Percentiles rank a stretch among this genome's conserved stretches.
phyloP scores from a whole-genome alignment of 192 early-diverging fungal species.

The Lobosporangium transversale region DNA sequence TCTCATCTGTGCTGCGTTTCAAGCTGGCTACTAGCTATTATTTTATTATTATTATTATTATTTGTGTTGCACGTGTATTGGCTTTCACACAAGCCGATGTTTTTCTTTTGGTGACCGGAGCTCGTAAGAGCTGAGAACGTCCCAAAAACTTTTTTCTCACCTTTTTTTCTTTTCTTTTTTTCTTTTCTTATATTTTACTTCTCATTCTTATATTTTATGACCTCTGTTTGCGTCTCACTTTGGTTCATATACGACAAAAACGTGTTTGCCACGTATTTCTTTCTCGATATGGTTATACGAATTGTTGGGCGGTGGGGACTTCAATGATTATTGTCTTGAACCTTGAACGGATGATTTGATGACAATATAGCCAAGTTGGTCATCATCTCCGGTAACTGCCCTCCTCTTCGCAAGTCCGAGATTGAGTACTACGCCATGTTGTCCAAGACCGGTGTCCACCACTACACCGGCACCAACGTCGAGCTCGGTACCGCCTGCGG shows the following conservation, averaged over 20 bases:
- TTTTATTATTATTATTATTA: too few species aligned
- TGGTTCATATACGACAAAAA: slow-evolving; percentile 26
- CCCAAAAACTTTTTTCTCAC: slow-evolving; percentile 47
- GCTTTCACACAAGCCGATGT: slow-evolving; percentile 21
- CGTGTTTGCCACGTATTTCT: too few species aligned
- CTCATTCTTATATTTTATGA: background rate
- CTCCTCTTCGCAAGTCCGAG: slow-evolving; percentile 99
- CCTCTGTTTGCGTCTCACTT: background rate
- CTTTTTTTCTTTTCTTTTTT: slow-evolving; percentile 12
- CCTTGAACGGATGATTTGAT: slow-evolving; percentile 9
- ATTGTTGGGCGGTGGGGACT: too few species aligned
- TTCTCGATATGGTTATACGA: too few species aligned
- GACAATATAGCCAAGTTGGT: slow-evolving; percentile 90
- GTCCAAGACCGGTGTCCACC: slow-evolving; percentile 99
- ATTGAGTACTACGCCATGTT: slow-evolving; percentile 99
- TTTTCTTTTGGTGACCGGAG: slow-evolving; percentile 54
- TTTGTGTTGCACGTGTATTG: too few species aligned
- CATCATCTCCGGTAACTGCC: slow-evolving; percentile 99
- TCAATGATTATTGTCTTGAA: too few species aligned
- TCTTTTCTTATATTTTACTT: background rate
- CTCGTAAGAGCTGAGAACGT: slow-evolving; percentile 58
- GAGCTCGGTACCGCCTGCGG: slow-evolving; percentile 99
- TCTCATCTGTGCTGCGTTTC: too few species aligned
- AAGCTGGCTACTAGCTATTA: too few species aligned
- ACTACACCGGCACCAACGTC: slow-evolving; percentile 99